Percentiles rank a stretch among this genome's conserved stretches.
These are phyloP conservation scores for Hypoxylon sp. DNA, from an alignment of 2,329 filamentous ascomycete genomes.

Conservation along the genomic window DNA sequence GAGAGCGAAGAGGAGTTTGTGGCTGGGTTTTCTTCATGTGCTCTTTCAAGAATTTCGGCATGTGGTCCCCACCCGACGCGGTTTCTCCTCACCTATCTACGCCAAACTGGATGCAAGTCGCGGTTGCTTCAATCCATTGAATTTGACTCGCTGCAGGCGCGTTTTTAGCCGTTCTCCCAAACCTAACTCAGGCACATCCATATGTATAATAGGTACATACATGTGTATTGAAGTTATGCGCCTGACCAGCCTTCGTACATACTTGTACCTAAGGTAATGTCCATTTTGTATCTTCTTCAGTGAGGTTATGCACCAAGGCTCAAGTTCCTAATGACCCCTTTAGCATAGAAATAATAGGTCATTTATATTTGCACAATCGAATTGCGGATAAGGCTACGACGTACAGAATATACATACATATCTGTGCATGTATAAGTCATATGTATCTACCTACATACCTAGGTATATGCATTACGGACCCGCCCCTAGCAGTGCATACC, in stretches of 20 bases:
- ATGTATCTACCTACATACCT: too few relatives aligned
- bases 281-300: slow-evolving; percentile 24
- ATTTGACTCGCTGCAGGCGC: slow-evolving; percentile 37
- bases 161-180: slow-evolving; percentile 35
- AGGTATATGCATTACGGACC: background rate
- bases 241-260: slow-evolving; percentile 27
- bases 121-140: slow-evolving; percentile 36
- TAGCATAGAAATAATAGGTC: background rate
- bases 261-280: too few relatives aligned
- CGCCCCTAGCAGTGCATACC: too few relatives aligned
- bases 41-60: slow-evolving; percentile 21
- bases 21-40: slow-evolving; percentile 27
- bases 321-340: slow-evolving; percentile 3
- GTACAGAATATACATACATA: background rate
- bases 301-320: slow-evolving; percentile 7
- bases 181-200: background rate
- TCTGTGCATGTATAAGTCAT: background rate
- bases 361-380: background rate
- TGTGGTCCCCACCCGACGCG: slow-evolving; percentile 35
- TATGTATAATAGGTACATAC: background rate
- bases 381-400: background rate
- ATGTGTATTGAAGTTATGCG: background rate
- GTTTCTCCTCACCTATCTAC: slow-evolving; percentile 35
- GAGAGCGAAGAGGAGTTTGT: slow-evolving; percentile 12
- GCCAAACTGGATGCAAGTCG: slow-evolving; percentile 33